Conservation (phyloP, 116 monocot genomes). For the Cymodocea nodosa region DNA sequence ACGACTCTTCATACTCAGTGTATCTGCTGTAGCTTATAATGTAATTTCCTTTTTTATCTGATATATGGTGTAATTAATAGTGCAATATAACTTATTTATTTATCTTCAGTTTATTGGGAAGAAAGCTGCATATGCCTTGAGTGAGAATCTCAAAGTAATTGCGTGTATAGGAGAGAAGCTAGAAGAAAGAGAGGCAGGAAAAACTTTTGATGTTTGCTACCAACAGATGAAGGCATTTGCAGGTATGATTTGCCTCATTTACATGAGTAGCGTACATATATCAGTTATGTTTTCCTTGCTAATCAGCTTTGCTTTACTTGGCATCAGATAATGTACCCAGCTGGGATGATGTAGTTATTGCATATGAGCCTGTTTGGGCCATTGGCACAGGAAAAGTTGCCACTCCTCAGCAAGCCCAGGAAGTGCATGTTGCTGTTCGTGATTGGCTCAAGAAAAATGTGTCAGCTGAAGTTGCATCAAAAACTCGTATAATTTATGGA, state of each 20-base stretch:
- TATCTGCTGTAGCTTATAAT: no score
- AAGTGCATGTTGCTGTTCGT: slow-evolving; percentile 83
- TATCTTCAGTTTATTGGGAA: slow-evolving; percentile 88
- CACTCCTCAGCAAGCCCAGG: slow-evolving; percentile 90
- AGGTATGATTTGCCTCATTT: slow-evolving; percentile 25
- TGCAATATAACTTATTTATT: background rate
- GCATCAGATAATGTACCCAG: slow-evolving; percentile 59
- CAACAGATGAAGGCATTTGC: slow-evolving; percentile 89
- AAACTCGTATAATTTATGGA: slow-evolving; percentile 94
- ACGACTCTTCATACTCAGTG: no score
- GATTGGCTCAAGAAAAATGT: slow-evolving; percentile 96
- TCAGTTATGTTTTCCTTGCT: background rate
- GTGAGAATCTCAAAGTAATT: slow-evolving; percentile 79
- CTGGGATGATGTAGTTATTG: slow-evolving; percentile 85
- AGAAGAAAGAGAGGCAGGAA: slow-evolving; percentile 96
- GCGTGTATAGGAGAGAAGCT: slow-evolving; percentile 95
- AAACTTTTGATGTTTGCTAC: slow-evolving; percentile 98
- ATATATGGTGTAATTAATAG: background rate
- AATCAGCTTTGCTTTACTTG: background rate
- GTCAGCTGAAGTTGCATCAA: slow-evolving; percentile 76
- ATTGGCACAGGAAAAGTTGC: slow-evolving; percentile 99
- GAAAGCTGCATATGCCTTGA: slow-evolving; percentile 98
- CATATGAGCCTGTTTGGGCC: slow-evolving; percentile 99
- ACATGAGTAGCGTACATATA: background rate
- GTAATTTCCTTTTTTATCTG: background rate